Evolutionary conservation across 2,329 filamentous ascomycete genomes (phyloP).

Genomic region (Phialemonium atrogriseum): DNA sequence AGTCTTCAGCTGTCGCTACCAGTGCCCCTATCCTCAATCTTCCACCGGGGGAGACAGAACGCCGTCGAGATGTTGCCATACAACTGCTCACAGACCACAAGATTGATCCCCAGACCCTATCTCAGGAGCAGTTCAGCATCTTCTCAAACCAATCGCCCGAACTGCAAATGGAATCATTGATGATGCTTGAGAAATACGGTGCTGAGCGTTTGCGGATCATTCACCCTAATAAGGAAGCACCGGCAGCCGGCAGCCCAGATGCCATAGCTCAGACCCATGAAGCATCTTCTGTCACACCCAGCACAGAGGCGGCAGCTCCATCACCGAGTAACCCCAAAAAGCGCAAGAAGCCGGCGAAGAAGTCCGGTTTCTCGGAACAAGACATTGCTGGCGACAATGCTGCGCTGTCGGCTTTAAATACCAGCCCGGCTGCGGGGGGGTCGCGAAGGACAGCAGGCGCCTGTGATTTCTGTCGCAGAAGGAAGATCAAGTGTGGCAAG

Average conservation of each 20-base stretch:
- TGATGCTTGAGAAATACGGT: constrained; percentile 48
- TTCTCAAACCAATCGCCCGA: constrained; percentile 52
- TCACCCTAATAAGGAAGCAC: constrained; percentile 34
- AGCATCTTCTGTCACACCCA: constrained; percentile 9
- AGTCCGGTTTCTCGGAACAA: no score
- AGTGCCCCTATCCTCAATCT: constrained; percentile 26
- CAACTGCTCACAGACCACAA: constrained; percentile 35
- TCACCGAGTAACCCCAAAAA: constrained; percentile 15
- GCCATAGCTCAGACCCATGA: neutral
- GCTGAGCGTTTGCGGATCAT: constrained; percentile 50
- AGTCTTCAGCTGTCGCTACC: constrained; percentile 9
- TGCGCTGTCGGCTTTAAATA: constrained; percentile 8
- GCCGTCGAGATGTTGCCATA: constrained; percentile 40
- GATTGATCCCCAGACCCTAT: constrained; percentile 44
- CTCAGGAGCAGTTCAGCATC: constrained; percentile 48
- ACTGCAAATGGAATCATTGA: constrained; percentile 45
- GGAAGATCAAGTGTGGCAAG: constrained; percentile 33
- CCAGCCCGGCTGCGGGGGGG: no score
- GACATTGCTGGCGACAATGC: no score
- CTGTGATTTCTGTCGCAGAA: constrained; percentile 27
- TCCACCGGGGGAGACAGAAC: constrained; percentile 38
- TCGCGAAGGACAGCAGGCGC: no score
- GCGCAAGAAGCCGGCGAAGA: constrained; percentile 18
- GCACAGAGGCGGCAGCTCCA: neutral
- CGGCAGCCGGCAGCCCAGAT: constrained; percentile 11